phyloP scores from a whole-genome alignment of 768 basidiomycete genomes.

The Lactarius hengduanensis region DNA sequence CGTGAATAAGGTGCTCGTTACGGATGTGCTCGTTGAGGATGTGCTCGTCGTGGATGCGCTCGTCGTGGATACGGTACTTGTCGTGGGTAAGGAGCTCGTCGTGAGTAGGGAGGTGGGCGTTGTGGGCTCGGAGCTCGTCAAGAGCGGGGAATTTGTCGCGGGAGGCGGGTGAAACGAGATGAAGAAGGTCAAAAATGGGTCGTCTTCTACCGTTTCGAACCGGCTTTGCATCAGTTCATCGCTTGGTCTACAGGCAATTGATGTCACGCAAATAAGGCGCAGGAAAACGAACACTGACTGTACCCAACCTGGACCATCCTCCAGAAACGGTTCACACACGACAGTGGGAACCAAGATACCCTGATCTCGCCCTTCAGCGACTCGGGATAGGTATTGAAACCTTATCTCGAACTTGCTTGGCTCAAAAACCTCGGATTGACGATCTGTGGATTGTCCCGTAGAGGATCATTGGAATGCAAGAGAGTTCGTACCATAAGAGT shows the following conservation, averaged over 20 bases:
- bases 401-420: constrained; percentile 12
- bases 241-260: constrained; percentile 4
- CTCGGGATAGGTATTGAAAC: constrained; percentile 12
- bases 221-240: constrained; percentile 14
- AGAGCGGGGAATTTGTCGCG: neutral
- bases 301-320: constrained; percentile 7
- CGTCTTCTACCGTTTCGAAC: neutral
- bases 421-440: neutral
- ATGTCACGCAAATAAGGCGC: neutral
- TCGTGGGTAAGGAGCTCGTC: neutral
- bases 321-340: neutral
- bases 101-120: neutral
- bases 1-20: neutral
- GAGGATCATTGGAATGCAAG: neutral
- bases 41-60: neutral
- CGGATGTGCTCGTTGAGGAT: neutral
- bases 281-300: neutral
- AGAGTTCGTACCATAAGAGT: constrained; percentile 10
- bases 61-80: neutral
- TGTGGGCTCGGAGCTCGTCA: neutral
- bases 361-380: neutral
- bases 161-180: constrained; percentile 17
- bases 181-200: constrained; percentile 13
- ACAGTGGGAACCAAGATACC: neutral
- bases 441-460: neutral